Conservation (phyloP, 495 filamentous ascomycete species). For the Tricharina praecox region DNA sequence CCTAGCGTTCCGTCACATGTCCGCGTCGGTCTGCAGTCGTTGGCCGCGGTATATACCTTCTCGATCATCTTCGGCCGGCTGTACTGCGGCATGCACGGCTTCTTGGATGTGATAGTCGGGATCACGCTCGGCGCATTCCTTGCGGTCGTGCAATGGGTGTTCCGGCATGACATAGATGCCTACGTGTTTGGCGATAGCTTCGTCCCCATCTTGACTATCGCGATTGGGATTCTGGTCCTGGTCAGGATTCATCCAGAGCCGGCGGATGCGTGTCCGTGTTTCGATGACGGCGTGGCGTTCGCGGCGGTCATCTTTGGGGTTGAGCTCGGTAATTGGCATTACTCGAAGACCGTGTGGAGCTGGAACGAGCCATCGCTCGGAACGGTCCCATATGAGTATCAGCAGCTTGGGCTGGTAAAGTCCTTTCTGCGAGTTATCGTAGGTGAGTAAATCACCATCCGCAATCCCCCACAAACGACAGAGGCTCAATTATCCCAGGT, state of each 20-base stretch:
- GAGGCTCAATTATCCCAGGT: conserved; percentile 29
- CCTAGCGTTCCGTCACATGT: conserved; percentile 31
- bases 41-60: conserved; percentile 67
- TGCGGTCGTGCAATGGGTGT: conserved; percentile 53
- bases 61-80: conserved; percentile 80
- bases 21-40: conserved; percentile 32
- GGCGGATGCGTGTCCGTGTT: conserved; percentile 92
- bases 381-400: conserved; percentile 47
- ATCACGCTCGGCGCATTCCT: conserved; percentile 52
- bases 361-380: conserved; percentile 42
- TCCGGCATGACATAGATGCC: conserved; percentile 46
- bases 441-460: conserved; percentile 11
- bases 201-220: conserved; percentile 40
- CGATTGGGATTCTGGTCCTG: conserved; percentile 49
- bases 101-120: conserved; percentile 73
- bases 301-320: conserved; percentile 72
- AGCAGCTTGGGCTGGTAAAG: conserved; percentile 43
- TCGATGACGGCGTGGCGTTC: conserved; percentile 90
- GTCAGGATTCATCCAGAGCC: conserved; percentile 89
- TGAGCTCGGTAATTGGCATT: conserved; percentile 67
- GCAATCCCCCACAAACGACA: neutral
- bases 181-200: conserved; percentile 44
- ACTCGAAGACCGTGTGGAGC: conserved; percentile 37
- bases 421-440: conserved; percentile 49
- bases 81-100: conserved; percentile 98